A percentile compares a stretch with the other conserved stretches of the same genome.
These are phyloP conservation scores for Xylariaceae sp. DNA, from an alignment of 2,329 filamentous ascomycete genomes.

Conservation along the genomic window DNA sequence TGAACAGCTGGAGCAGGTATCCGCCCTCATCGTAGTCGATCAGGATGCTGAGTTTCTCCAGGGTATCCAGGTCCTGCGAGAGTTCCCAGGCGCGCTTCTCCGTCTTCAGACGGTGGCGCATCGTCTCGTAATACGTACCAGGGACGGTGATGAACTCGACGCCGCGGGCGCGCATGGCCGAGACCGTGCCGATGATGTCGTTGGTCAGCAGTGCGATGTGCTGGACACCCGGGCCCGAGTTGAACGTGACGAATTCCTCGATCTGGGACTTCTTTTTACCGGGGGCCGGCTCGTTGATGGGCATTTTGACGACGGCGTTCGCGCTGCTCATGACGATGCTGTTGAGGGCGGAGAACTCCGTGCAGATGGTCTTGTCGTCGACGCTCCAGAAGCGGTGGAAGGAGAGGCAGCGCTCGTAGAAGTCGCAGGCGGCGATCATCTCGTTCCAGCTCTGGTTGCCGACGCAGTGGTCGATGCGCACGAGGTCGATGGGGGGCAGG, in stretches of 20 bases:
- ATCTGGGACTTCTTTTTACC: constrained; percentile 93
- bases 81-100: constrained; percentile 58
- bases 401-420: constrained; percentile 82
- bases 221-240: constrained; percentile 83
- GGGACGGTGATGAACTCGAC: constrained; percentile 92
- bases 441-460: constrained; percentile 95
- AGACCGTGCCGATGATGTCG: constrained; percentile 73
- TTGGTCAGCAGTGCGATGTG: constrained; percentile 82
- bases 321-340: constrained; percentile 85
- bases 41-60: constrained; percentile 76
- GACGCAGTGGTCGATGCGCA: constrained; percentile 90
- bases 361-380: constrained; percentile 88
- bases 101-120: constrained; percentile 67
- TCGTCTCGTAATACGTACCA: constrained; percentile 74
- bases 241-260: constrained; percentile 88
- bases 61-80: constrained; percentile 71
- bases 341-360: constrained; percentile 83
- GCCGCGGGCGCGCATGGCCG: constrained; percentile 74
- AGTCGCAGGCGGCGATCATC: constrained; percentile 62
- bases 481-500: constrained; percentile 61
- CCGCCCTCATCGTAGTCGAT: constrained; percentile 94
- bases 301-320: constrained; percentile 90
- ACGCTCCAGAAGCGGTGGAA: constrained; percentile 98
- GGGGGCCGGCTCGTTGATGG: constrained; percentile 89
- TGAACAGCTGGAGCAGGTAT: constrained; percentile 73